phyloP scores from a whole-genome alignment of 2,329 filamentous ascomycete species.

The Aureobasidium musti region DNA sequence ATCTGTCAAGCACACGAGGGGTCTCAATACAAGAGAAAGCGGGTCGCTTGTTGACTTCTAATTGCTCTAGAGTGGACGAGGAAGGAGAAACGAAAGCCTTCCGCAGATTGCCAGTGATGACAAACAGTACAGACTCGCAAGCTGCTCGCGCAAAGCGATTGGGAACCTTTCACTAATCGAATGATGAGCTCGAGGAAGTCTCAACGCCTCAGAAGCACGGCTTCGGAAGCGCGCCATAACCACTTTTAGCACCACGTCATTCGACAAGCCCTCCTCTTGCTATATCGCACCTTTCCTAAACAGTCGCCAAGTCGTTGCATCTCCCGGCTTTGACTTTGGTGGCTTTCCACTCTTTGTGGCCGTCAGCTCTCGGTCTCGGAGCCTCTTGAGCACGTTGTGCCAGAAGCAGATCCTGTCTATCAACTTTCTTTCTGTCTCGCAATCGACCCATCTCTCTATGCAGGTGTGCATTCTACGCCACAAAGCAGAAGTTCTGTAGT shows the following conservation, averaged over 20 bases:
- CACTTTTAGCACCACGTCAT: constrained; percentile 13
- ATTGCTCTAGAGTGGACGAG: constrained; percentile 4
- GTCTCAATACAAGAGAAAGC: constrained; percentile 23
- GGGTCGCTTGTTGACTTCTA: constrained; percentile 8
- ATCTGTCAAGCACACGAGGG: constrained; percentile 26
- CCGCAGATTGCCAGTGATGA: constrained; percentile 9
- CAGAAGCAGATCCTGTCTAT: constrained; percentile 2
- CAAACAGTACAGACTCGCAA: constrained; percentile 8
- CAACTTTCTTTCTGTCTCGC: not conserved
- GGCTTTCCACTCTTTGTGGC: constrained; percentile 5
- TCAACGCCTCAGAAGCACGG: constrained; percentile 24
- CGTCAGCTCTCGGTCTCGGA: not conserved
- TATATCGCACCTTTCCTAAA: constrained; percentile 10
- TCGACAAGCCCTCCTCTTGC: constrained; percentile 17
- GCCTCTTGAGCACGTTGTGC: constrained; percentile 9
- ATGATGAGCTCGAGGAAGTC: constrained; percentile 20
- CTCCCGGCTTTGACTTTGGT: constrained; percentile 19
- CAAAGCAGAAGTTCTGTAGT: not conserved
- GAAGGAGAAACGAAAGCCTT: not conserved
- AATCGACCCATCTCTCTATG: not conserved
- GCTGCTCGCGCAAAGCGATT: not conserved
- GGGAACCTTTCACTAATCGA: constrained; percentile 28
- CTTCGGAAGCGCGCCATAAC: constrained; percentile 21
- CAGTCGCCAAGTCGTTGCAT: not conserved
- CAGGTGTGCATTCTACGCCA: constrained; percentile 2